phyloP scores from a whole-genome alignment of 257 asterid genomes.

The Solanum habrochaites region DNA sequence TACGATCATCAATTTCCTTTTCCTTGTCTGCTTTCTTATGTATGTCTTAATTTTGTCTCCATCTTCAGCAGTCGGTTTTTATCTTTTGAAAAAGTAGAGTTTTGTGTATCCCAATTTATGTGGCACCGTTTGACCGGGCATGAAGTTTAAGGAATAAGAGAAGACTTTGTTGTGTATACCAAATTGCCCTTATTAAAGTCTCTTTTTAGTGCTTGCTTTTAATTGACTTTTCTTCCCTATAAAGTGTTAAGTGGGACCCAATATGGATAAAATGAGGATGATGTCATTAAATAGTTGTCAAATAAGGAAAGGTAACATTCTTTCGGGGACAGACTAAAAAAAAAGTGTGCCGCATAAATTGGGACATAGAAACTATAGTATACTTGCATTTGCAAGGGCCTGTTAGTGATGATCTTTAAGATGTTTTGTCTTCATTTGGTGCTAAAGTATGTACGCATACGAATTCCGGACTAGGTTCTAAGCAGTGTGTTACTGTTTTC shows the following conservation, averaged over 20 bases:
- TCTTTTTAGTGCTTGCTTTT: not conserved
- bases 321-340: not conserved
- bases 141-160: not conserved
- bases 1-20: constrained; percentile 3
- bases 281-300: not conserved
- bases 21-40: not conserved
- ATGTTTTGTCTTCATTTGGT: not conserved
- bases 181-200: not conserved
- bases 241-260: not conserved
- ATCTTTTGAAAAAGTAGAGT: not conserved
- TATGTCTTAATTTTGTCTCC: constrained; percentile 1
- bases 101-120: not conserved
- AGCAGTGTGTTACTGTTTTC: not conserved
- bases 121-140: not conserved
- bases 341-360: not conserved
- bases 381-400: not conserved
- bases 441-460: not conserved
- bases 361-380: not conserved
- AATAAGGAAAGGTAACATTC: not conserved
- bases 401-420: not conserved
- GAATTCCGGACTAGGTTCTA: not conserved
- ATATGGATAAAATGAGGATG: not conserved
- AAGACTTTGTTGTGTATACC: not conserved
- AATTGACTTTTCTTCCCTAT: not conserved
- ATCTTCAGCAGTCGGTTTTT: not conserved